Base-by-base conservation (phyloP, 441 rosid genomes). In the Erodium chrysanthum region DNA sequence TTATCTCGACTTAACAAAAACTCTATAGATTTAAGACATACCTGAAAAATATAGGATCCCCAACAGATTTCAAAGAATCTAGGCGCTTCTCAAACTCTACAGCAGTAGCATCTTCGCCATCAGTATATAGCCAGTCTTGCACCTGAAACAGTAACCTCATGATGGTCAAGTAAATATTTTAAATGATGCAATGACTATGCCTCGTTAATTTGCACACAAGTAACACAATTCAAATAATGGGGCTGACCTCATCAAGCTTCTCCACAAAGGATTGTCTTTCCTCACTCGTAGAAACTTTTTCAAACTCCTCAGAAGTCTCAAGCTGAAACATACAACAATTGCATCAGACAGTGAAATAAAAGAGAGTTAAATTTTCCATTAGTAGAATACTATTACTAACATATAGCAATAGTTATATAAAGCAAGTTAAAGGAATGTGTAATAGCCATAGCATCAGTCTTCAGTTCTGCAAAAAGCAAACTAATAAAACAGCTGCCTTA, bases 111-210 rank as follows among this genome's bases (percentile, higher is more conserved):
- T 95, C 97, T 67, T 88, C 99, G 8, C 98, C 99, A 25, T 95
- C 99, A 71, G 84, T 90, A 71, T 95, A 95, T 31, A 95, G 84
- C 99, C 99, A 95, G 15, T 95, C 98, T 84, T 95, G 97, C 71
- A 81, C 97, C 99, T 90, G 81, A 76, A 75, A 71, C 66, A 50
- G 44, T 35, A 67, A 58, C 37, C 25, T 56, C 35, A 48, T 48
- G 64, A 63, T 27, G 21, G 35, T n/a, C 58, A 35, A 35, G 42
- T 71, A 72, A n/a, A 10, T 56, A 56, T 21, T 56, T 33, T 20
- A 12, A 21, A 10, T 8, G 8, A 4, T 21, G 61, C 27, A 56
- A 22, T 56, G 27, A 56, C 4, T 56, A 33, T 33, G 61, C 27
- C 11, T 20, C 61, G 3, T 56, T 20, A 12, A 52, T 12, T 15